Conservation (phyloP, 2,329 filamentous ascomycete genomes). For the Fusarium nanum region DNA sequence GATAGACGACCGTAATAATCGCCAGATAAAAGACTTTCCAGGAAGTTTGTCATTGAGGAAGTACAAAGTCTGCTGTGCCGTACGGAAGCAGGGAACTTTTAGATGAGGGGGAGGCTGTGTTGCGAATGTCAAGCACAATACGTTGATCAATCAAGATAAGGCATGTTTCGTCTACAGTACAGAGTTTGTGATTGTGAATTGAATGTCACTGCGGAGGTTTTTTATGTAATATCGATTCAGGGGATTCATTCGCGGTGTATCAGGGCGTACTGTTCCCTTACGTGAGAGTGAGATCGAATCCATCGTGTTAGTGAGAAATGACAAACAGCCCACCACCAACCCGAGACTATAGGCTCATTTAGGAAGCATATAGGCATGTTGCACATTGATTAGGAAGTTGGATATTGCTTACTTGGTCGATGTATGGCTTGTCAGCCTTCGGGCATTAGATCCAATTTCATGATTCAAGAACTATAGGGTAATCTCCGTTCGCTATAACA, state of each 20-base stretch:
- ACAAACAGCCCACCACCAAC: not conserved
- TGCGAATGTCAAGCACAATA: not conserved
- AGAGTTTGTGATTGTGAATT: constrained; percentile 9
- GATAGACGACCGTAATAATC: not conserved
- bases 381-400: not conserved
- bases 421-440: not conserved
- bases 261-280: not conserved
- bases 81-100: constrained; percentile 22
- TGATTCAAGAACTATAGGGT: not conserved
- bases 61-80: constrained; percentile 22
- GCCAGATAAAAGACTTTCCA: not conserved
- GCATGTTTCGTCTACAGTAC: not conserved
- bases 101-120: constrained; percentile 20
- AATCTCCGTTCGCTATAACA: not conserved
- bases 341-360: not conserved
- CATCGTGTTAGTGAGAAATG: not conserved
- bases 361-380: not conserved
- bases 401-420: not conserved
- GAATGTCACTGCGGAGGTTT: not conserved
- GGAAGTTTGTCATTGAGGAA: constrained; percentile 8
- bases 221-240: not conserved
- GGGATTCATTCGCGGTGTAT: not conserved
- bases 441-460: not conserved
- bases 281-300: not conserved
- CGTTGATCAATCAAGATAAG: not conserved